These are phyloP conservation scores for Gomphus bonarii DNA, from an alignment of 1,284 basidiomycete species.

Conservation along the genomic window DNA sequence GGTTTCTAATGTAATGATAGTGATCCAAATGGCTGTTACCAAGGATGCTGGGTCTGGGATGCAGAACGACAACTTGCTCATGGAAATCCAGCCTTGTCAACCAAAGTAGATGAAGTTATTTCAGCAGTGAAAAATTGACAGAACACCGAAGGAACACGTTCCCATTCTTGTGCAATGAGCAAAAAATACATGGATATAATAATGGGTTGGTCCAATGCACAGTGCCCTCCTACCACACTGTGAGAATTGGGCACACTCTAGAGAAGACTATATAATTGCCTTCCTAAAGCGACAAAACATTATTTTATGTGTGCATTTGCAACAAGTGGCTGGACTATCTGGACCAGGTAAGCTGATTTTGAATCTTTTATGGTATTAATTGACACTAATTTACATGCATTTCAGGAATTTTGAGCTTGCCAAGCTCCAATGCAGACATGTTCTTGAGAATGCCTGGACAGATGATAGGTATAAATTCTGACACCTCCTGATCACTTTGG, in stretches of 20 bases:
- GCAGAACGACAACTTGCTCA: not conserved
- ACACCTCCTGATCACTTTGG: not conserved
- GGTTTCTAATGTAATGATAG: too few relatives aligned
- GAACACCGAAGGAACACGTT: not conserved
- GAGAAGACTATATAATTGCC: not conserved
- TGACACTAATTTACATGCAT: not conserved
- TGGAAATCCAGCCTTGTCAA: not conserved
- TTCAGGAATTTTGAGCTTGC: slow-evolving; percentile 21
- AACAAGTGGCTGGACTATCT: not conserved
- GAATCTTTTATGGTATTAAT: not conserved
- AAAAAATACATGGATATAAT: not conserved
- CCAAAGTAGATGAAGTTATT: not conserved
- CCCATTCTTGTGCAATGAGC: not conserved
- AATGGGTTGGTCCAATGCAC: not conserved
- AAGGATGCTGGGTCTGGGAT: not conserved
- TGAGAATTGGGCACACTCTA: not conserved
- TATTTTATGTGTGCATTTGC: not conserved
- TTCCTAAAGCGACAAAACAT: not conserved
- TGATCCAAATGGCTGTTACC: not conserved
- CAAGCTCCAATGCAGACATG: slow-evolving; percentile 17
- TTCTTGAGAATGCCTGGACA: slow-evolving; percentile 12
- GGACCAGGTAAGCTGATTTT: slow-evolving; percentile 3
- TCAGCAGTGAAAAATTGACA: not conserved
- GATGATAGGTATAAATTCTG: not conserved
- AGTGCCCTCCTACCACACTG: not conserved